These are phyloP conservation scores for Suhomyces taliae DNA, from an alignment of 1,139 yeast species.

Conservation along the genomic window DNA sequence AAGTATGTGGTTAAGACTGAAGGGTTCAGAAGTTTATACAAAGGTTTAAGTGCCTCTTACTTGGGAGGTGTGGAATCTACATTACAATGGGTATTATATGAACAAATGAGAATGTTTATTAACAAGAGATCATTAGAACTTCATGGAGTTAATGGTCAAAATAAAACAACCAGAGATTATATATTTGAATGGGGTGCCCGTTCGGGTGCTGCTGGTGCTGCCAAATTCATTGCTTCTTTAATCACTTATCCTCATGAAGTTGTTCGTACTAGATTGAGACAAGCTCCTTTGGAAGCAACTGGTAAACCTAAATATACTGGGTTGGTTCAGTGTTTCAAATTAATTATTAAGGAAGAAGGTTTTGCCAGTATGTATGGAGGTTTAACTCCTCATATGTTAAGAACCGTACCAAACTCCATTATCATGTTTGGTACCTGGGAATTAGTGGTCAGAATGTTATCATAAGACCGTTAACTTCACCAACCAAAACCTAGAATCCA, in stretches of 20 bases:
- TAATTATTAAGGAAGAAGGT: conserved; percentile 89
- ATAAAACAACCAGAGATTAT: conserved; percentile 58
- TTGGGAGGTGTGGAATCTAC: conserved; percentile 93
- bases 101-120: conserved; percentile 82
- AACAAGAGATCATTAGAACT: conserved; percentile 53
- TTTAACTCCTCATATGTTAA: conserved; percentile 88
- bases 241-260: conserved; percentile 98
- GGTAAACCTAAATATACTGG: conserved; percentile 91
- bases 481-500: too few relatives aligned
- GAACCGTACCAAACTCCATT: conserved; percentile 97
- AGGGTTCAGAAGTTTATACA: conserved; percentile 78
- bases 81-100: conserved; percentile 94
- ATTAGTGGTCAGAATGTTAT: conserved; percentile 70
- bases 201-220: conserved; percentile 97
- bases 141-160: conserved; percentile 43
- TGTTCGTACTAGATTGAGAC: conserved; percentile 91
- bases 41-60: conserved; percentile 91
- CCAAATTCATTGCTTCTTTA: conserved; percentile 88
- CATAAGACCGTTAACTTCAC: conserved; percentile 20
- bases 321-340: conserved; percentile 77
- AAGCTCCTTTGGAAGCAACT: conserved; percentile 74
- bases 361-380: conserved; percentile 95
- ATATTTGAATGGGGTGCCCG: conserved; percentile 91
- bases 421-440: conserved; percentile 99
- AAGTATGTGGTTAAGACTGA: conserved; percentile 69